Base-by-base conservation (phyloP, 2,329 filamentous ascomycete genomes). In the Colletotrichum filicis region DNA sequence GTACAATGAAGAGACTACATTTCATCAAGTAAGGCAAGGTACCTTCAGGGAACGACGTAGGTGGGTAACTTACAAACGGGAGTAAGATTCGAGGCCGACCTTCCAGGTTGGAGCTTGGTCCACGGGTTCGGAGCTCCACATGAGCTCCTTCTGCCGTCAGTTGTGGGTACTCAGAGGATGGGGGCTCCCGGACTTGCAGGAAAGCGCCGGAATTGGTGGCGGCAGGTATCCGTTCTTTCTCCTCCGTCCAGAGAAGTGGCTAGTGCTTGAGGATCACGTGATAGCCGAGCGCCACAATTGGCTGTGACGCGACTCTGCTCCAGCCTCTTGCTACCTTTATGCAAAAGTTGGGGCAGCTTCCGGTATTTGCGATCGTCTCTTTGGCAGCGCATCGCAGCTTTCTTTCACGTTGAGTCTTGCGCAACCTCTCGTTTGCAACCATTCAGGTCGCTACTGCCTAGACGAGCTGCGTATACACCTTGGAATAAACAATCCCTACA, bases 41-140 rank as follows among this genome's bases (percentile, higher is more conserved):
- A 35, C 30, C 30, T 32, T 11, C 0, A 32, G 3, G 9, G 30
- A 32, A 32, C 8, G 30, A 32, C 30, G 30, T 32, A 32, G 30
- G 30, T 32, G 8, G 11, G 32, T 35, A 12, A 35, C 3, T 35
- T 12, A 35, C 9, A 35, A 12, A 49, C 42, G 42, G 42, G 19
- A 49, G 42, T 19, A n/a, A 16, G 14, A 42, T 42, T 42, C 37
- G 19, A 49, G 42, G n/a, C 42, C 7, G 42, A 49, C 19, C 42
- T n/a, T 11, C 16, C 42, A 49, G 42, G 42, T 24, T 60, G 69
- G 56, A 73, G 71, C 71, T 66, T 65, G 66, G 66, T 70, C 71
- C 66, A 66, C 35, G 49, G 19, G 66, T 71, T 73, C 60, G 61
- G 56, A 35, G 60, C 56, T 61, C 71, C 66, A 53, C 66, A 70